A percentile compares a stretch with the other conserved stretches of the same genome.
phyloP scores from a whole-genome alignment of 176 grass and related monocot species.

The Panicum miliaceum region DNA sequence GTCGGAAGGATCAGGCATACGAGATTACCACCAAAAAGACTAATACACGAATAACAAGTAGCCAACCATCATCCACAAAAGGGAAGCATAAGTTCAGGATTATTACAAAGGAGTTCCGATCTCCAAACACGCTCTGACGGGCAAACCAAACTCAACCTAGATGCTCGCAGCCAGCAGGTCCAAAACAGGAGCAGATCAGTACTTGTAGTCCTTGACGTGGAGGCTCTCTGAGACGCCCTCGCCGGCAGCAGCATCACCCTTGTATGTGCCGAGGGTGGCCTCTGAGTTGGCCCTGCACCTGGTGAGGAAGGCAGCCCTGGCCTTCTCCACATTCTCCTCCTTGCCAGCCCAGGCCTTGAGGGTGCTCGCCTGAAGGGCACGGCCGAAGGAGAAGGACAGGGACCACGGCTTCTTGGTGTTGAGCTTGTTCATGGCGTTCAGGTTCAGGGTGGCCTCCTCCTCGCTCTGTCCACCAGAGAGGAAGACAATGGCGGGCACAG shows the following conservation, averaged over 20 bases:
- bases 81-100: slow-evolving; percentile 31
- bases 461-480: slow-evolving; percentile 94
- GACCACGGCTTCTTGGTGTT: slow-evolving; percentile 87
- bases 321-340: slow-evolving; percentile 72
- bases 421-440: slow-evolving; percentile 95
- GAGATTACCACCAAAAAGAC: slow-evolving; percentile 28
- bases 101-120: slow-evolving; percentile 25
- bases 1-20: background rate
- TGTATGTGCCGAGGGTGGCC: slow-evolving; percentile 86
- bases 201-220: slow-evolving; percentile 97
- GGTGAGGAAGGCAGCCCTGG: slow-evolving; percentile 62
- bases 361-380: slow-evolving; percentile 90
- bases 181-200: slow-evolving; percentile 52
- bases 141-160: slow-evolving; percentile 31
- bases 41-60: background rate
- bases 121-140: slow-evolving; percentile 32
- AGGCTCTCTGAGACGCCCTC: slow-evolving; percentile 81
- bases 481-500: slow-evolving; percentile 87
- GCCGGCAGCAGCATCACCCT: slow-evolving; percentile 66
- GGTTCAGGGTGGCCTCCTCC: slow-evolving; percentile 83
- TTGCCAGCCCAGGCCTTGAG: slow-evolving; percentile 92
- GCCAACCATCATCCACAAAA: background rate
- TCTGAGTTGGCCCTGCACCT: slow-evolving; percentile 94
- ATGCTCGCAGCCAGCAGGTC: background rate
- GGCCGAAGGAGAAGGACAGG: slow-evolving; percentile 87